Base-by-base conservation (phyloP, 2,329 filamentous ascomycete species). In the Penicillium digitatum region DNA sequence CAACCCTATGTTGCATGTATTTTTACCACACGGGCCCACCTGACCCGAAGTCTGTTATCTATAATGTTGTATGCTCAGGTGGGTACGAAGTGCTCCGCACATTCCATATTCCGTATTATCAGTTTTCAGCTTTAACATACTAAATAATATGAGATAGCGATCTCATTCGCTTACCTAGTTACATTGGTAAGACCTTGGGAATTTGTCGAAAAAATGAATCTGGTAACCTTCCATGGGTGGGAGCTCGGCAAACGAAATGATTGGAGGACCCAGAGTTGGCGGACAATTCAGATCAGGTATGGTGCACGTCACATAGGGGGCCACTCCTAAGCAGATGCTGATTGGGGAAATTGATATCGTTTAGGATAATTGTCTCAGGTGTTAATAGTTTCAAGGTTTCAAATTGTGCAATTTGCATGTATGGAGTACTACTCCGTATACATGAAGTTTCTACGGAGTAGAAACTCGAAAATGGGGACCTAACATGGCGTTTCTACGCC, bases 401-500 rank as follows among this genome's bases (percentile, higher is more conserved):
- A 44, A 22, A 20, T 44, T 18, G n/a, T 24, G 27, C 20, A 46
- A 46, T 46, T 7, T 34, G 18, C 6, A 2, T 27, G 9, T 5
- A 8, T 27, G 3, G 24, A n/a, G n/a, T n/a, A n/a, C n/a, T 26
- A 26, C 24, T 3, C 3, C 3, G 26, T 34, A 22, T 11, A 7
- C 31, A 38, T 44, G 37, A 26, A 49, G 52, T 54, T 54, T 54
- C 24, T 12, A n/a, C n/a, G n/a, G n/a, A n/a, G n/a, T n/a, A 8
- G 31, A 54, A 35, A 54, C 10, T 44, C 32, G 52, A 38, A 35
- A 50, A 50, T 43, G 32, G 52, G n/a, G 51, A 49, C 22, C 32
- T 32, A 48, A 35, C 35, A 48, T 53, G 32, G 31, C 43, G 18
- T 24, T 40, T 53, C 14, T 49, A 14, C 52, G 52, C 52, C 52